These are phyloP conservation scores for Cryptomeria japonica DNA, from an alignment of 75 land plant species.

Conservation along the genomic window DNA sequence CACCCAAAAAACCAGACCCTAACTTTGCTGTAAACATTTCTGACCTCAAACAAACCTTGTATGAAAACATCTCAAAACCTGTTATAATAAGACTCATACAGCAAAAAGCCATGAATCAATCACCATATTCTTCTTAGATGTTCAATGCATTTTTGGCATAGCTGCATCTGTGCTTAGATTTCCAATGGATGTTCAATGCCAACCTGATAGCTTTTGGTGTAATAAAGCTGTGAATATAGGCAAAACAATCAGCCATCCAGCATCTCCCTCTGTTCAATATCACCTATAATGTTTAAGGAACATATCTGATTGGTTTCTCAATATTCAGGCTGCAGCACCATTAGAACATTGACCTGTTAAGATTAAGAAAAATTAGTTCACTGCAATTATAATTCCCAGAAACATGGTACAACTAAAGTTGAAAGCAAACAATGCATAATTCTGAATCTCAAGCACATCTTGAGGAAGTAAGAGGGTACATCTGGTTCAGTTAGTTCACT, in stretches of 20 bases:
- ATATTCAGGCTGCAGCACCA: neutral
- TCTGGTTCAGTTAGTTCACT: neutral
- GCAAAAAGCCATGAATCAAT: neutral
- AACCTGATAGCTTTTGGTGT: constrained; percentile 5
- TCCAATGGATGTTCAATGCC: neutral
- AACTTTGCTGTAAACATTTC: constrained; percentile 7
- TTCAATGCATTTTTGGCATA: neutral
- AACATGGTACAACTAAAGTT: neutral
- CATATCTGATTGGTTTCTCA: constrained; percentile 4
- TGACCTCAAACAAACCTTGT: constrained; percentile 2
- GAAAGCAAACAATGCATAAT: neutral
- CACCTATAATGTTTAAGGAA: neutral
- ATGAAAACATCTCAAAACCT: neutral
- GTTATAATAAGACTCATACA: neutral
- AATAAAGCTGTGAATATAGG: constrained; percentile 2
- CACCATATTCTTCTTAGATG: neutral
- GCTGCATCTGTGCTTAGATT: neutral
- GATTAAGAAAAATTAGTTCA: neutral
- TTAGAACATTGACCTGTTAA: constrained; percentile 1
- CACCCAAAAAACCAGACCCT: constrained; percentile 6
- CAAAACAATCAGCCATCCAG: constrained; percentile 10
- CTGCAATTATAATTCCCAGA: neutral
- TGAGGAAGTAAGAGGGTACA: neutral
- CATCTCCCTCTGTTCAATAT: constrained; percentile 3
- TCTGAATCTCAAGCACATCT: neutral